phyloP scores from a whole-genome alignment of 176 grass and related monocot species.

The Microstegium vimineum region DNA sequence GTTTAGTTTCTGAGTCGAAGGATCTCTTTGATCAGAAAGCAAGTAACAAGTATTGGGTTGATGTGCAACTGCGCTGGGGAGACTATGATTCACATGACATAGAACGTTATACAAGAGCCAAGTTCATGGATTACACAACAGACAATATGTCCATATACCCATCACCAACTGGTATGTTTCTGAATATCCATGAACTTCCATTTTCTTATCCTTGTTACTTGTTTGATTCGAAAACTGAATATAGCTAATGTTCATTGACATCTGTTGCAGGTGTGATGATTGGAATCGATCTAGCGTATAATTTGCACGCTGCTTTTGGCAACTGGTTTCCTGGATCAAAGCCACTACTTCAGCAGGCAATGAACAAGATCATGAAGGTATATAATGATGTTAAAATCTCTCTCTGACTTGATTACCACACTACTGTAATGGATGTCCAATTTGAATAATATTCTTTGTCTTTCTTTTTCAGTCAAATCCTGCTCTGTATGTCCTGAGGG shows the following conservation, averaged over 20 bases:
- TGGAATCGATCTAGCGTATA: slow-evolving; percentile 93
- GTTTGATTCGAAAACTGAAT: neutral
- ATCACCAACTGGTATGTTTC: slow-evolving; percentile 81
- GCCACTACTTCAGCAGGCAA: slow-evolving; percentile 88
- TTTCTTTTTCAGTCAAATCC: slow-evolving; percentile 85
- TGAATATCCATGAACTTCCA: neutral
- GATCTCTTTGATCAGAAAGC: slow-evolving; percentile 98
- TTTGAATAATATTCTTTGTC: neutral
- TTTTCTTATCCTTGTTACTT: neutral
- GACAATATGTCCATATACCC: slow-evolving; percentile 99
- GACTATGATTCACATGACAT: slow-evolving; percentile 99
- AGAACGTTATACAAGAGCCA: slow-evolving; percentile 95
- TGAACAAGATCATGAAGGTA: slow-evolving; percentile 99
- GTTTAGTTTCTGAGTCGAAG: slow-evolving; percentile 95
- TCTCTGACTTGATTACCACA: neutral
- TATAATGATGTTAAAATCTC: neutral
- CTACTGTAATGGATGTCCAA: neutral
- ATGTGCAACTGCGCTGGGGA: slow-evolving; percentile 95
- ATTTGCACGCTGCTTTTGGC: slow-evolving; percentile 90
- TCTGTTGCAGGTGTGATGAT: slow-evolving; percentile 93
- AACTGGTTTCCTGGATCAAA: slow-evolving; percentile 99
- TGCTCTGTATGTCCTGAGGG: slow-evolving; percentile 87
- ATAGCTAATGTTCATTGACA: slow-evolving; percentile 13
- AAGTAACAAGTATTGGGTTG: slow-evolving; percentile 98
- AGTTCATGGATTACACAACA: slow-evolving; percentile 99